A percentile compares a stretch with the other conserved stretches of the same genome.
Conservation (phyloP, 441 rosid species). For the Geranium incanum region DNA sequence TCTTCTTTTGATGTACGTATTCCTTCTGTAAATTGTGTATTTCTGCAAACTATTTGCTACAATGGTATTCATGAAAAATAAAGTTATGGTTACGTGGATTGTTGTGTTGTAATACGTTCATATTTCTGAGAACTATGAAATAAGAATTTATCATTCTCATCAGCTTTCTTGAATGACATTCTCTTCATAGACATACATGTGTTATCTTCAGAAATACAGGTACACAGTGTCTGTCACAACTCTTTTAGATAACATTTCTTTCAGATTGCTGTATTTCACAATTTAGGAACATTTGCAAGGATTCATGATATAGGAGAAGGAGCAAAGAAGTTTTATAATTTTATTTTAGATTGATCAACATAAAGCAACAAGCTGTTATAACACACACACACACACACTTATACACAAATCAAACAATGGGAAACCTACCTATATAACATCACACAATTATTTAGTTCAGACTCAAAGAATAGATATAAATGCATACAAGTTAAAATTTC, state of each 20-base stretch:
- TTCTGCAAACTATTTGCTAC: not conserved
- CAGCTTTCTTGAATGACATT: not conserved
- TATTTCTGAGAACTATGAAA: not conserved
- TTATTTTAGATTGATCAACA: not conserved
- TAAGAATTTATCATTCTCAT: not conserved
- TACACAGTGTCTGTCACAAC: not conserved
- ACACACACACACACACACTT: slow-evolving; percentile 9
- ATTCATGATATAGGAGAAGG: not conserved
- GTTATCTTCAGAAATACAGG: not conserved
- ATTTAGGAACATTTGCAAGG: not conserved
- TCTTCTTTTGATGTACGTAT: slow-evolving; percentile 12
- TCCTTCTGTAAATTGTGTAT: slow-evolving; percentile 7
- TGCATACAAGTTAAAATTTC: slow-evolving; percentile 8
- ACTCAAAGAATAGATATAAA: slow-evolving; percentile 10
- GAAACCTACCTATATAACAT: slow-evolving; percentile 11
- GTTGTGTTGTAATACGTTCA: not conserved
- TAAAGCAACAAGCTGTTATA: slow-evolving; percentile 35
- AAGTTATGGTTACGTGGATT: not conserved
- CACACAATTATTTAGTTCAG: slow-evolving; percentile 32
- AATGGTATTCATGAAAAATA: not conserved
- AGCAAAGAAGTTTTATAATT: not conserved
- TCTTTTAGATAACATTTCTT: not conserved
- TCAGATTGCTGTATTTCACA: not conserved
- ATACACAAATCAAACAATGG: slow-evolving; percentile 12
- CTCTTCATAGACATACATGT: not conserved